Evolutionary conservation across 139 green algal genomes (phyloP), one percentile per base, ranked within the genome.

Genomic region (Parachlorella kessleri): DNA sequence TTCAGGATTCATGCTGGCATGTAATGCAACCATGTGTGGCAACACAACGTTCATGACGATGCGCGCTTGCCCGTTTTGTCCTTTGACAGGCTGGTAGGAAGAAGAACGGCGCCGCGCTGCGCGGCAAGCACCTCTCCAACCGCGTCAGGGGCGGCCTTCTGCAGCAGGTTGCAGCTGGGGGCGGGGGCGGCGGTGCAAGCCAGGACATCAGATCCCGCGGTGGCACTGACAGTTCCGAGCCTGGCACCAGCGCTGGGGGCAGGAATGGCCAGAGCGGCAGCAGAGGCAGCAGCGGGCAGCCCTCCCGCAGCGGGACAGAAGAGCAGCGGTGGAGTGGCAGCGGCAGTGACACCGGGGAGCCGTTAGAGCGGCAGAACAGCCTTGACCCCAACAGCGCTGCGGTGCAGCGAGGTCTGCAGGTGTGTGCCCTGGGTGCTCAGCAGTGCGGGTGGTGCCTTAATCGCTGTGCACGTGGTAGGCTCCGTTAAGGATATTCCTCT

Each of bases 161-260:
- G 55, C 33, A 55, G 67, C 63, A 79, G 24, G 40, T 18, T 26
- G 37, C 72, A 73, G 40, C 65, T 66, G 42, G 21, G 39, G 64
- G 69, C 66, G 30, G 32, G 73, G 53, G 10, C 10, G 37, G 30
- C 33, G 66, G 5, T n/a, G n/a, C n/a, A n/a, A n/a, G n/a, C n/a
- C n/a, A n/a, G n/a, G n/a, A n/a, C n/a, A n/a, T n/a, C n/a, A n/a
- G n/a, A n/a, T n/a, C n/a, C n/a, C 69, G 72, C 1, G n/a, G 53
- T 24, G 63, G n/a, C 65, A 78, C 71, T 55, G 54, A 8, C 74
- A 83, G 79, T 26, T 64, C 36, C 54, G 53, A 69, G 40, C 55
- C 28, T 39, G 37, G 68, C 67, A 42, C 48, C 67, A 65, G 35
- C 68, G 53, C 26, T 23, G 63, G 55, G 3, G 35, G 35, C 42